Evolutionary conservation across 2,329 filamentous ascomycete species (phyloP), one percentile per base, ranked within the genome.

Genomic region (Paramyrothecium roridum): DNA sequence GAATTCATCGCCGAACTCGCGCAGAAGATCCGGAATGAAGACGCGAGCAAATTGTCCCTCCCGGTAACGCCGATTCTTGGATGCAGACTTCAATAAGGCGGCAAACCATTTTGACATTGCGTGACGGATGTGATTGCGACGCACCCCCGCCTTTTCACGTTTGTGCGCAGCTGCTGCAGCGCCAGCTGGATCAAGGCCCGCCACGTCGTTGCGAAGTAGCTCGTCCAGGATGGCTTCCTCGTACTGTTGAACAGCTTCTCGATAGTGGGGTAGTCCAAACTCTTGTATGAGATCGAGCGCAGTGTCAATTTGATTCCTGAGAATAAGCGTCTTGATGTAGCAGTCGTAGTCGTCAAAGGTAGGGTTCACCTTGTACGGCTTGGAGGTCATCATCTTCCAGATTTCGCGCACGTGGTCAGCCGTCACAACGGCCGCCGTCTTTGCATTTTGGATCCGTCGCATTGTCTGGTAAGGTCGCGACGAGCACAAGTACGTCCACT

Each of bases 401-500:
- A 91, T 66, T 6, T 73, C 67, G 43, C 76, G 65, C 4, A 88
- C 70, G n/a, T 80, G 74, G 3, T 71, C 58, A 3, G 64, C 49
- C 0, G 73, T 66, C 8, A 86, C 57, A 54, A 72, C 26, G 48
- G 71, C 69, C 46, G 63, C 58, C 1, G 52, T 26, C 46, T 70
- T 59, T 48, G 52, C 66, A 2, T 65, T 65, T 20, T 72, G 65
- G 2, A 66, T 54, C 47, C 59, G 62, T 69, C 76, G 78, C 59
- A 74, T 70, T 53, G 60, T 72, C 50, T 58, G 58, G 37, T 62
- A 69, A 50, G 70, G 71, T 55, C 71, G 76, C 46, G 65, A 74
- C 58, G 67, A 73, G 45, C 85, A 76, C 11, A 89, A 74, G 62
- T 84, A 87, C 0, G 87, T 80, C 81, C 88, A 90, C 57, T 84